A percentile compares a stretch with the other conserved stretches of the same genome.
Evolutionary conservation across 2,329 filamentous ascomycete genomes (phyloP).

Genomic region (Stylonectria norvegica): DNA sequence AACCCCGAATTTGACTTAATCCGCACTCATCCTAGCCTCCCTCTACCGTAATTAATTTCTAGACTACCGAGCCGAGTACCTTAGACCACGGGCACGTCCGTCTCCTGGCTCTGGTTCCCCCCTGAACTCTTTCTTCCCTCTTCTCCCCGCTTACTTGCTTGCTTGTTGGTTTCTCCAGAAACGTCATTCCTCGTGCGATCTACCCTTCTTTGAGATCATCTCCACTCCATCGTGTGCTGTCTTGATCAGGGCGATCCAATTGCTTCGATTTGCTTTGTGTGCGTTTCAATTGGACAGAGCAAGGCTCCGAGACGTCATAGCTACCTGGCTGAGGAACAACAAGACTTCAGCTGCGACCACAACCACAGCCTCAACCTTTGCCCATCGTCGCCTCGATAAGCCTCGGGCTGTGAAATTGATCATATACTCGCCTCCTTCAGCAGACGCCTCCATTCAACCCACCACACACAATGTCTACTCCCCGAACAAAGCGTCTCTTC

Average conservation of each 20-base stretch:
- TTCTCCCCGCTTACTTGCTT: background rate
- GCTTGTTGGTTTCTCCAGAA: conserved; percentile 1
- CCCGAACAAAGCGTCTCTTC: conserved; percentile 59
- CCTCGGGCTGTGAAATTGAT: too few relatives aligned
- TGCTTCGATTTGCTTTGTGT: conserved; percentile 3
- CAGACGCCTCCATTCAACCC: too few relatives aligned
- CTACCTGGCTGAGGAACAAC: background rate
- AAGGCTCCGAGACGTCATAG: background rate
- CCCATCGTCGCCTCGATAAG: background rate
- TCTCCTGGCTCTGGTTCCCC: conserved; percentile 1
- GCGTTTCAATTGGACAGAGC: conserved; percentile 4
- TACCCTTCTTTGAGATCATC: conserved; percentile 11
- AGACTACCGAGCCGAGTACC: too few relatives aligned
- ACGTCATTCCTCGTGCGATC: conserved; percentile 6
- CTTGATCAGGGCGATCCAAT: too few relatives aligned
- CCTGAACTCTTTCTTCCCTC: background rate
- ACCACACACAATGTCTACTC: conserved; percentile 50
- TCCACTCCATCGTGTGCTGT: conserved; percentile 13
- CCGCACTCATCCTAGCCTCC: too few relatives aligned
- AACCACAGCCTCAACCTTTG: too few relatives aligned
- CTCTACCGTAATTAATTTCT: too few relatives aligned
- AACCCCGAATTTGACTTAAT: too few relatives aligned
- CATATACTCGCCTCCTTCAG: too few relatives aligned
- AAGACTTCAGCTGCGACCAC: background rate
- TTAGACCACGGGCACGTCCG: conserved; percentile 1